Base-by-base conservation (phyloP, 441 rosid genomes). In the Eutrema salsugineum region DNA sequence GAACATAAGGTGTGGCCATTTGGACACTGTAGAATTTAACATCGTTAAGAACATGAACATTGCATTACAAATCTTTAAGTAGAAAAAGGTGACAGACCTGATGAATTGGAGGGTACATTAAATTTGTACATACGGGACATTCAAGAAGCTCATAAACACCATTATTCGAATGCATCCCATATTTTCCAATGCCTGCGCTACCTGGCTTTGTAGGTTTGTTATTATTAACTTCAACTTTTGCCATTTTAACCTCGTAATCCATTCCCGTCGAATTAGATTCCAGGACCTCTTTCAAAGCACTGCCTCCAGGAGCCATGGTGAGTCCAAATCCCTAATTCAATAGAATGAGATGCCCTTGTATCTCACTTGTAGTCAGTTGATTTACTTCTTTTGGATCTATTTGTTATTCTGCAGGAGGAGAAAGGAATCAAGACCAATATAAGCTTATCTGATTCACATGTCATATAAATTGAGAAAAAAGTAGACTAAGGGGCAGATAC, bases 41-140 rank as follows among this genome's bases (percentile, higher is more conserved):
- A 70, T 20, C 1, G 22, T 44, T 30, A 30, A 44, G 59, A 68
- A 53, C 7, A 61, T 17, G 49, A 46, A 19, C 57, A 64, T 43
- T 63, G 67, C n/a, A 30, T 49, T 22, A 47, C 56, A 64, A 70
- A 55, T 6, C 27, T 19, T 33, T 10, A 6, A n/a, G 47, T 11
- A 19, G 28, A 19, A 2, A 19, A 14, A 17, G 38, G 48, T 11
- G 48, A 22, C 68, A 15, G 8, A 77, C 98, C 98, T 93, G 98
- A 78, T 87, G 90, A 79, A 93, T 93, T 11, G 98, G 98, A 80
- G 98, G 98, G 80, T 85, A 89, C 94, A 90, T 93, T 63, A 88
- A 58, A 71, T 79, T 87, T 70, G 83, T 77, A 79, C 97, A 93
- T 27, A 88, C 86, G 1, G 96, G 87, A 72, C 98, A 91, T 73